Evolutionary conservation across 176 grass and related monocot genomes (phyloP).

Genomic region (Rhynchospora pubera): DNA sequence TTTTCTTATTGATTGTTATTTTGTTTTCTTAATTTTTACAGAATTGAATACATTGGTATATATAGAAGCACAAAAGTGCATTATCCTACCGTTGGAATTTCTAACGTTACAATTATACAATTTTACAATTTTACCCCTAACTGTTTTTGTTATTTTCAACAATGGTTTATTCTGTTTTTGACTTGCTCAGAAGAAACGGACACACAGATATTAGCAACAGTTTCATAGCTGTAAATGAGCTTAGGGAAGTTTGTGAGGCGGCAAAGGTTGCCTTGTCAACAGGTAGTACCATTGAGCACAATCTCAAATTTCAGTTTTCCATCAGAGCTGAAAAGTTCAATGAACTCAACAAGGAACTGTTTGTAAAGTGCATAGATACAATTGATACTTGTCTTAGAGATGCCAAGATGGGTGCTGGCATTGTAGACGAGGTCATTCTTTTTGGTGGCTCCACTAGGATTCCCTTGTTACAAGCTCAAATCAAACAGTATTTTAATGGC

Average conservation of each 20-base stretch:
- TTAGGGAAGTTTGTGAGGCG: conserved; percentile 24
- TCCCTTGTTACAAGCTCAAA: not conserved
- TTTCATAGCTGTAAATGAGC: not conserved
- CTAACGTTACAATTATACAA: too few relatives aligned
- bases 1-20: too few relatives aligned
- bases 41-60: too few relatives aligned
- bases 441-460: conserved; percentile 11
- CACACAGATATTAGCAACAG: conserved; percentile 16
- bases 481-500: not conserved
- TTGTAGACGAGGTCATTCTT: conserved; percentile 18
- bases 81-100: too few relatives aligned
- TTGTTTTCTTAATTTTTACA: too few relatives aligned
- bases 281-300: not conserved
- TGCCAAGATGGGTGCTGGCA: conserved; percentile 15
- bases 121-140: too few relatives aligned
- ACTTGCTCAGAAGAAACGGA: not conserved
- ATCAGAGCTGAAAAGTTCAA: conserved; percentile 22
- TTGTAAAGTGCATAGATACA: conserved; percentile 28
- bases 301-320: conserved; percentile 14
- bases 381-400: conserved; percentile 28
- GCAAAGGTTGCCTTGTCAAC: conserved; percentile 22
- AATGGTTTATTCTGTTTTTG: not conserved
- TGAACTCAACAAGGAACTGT: conserved; percentile 32
- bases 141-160: too few relatives aligned
- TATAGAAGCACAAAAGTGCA: too few relatives aligned